Evolutionary conservation across 176 grass and related monocot genomes (phyloP).

Genomic region (Musa itinerans): DNA sequence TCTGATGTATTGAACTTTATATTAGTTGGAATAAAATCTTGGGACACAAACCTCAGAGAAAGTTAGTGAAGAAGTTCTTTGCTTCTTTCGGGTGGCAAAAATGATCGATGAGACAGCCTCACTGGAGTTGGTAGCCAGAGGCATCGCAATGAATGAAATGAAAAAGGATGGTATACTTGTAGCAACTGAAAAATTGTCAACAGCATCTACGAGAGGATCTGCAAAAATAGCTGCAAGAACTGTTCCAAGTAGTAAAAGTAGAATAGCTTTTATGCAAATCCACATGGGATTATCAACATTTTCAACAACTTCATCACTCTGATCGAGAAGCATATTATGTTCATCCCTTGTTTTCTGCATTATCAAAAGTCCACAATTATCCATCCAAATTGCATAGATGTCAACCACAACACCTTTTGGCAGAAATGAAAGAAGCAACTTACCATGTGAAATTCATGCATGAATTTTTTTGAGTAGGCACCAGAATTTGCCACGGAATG

Average conservation of each 20-base stretch:
- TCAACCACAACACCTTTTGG: not conserved
- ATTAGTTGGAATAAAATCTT: not conserved
- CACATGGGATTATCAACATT: constrained; percentile 45
- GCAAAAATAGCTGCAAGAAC: constrained; percentile 72
- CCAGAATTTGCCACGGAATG: constrained; percentile 14
- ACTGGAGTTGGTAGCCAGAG: constrained; percentile 83
- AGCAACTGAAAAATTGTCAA: constrained; percentile 74
- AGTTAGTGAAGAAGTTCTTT: constrained; percentile 71
- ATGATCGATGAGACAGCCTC: constrained; percentile 88
- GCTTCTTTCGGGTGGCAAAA: constrained; percentile 78
- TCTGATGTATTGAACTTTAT: too few relatives aligned
- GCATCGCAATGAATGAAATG: constrained; percentile 91
- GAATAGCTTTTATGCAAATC: constrained; percentile 46
- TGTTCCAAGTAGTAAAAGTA: constrained; percentile 67
- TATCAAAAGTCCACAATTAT: constrained; percentile 7
- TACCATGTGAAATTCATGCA: constrained; percentile 53
- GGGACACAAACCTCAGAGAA: constrained; percentile 69
- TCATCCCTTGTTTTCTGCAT: constrained; percentile 71
- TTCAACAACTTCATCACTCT: constrained; percentile 42
- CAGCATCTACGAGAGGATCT: constrained; percentile 74
- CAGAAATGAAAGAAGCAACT: not conserved
- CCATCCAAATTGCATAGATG: not conserved
- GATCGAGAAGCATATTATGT: constrained; percentile 36
- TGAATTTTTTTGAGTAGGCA: constrained; percentile 36
- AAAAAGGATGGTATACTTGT: constrained; percentile 86